These are phyloP conservation scores for Aspergillus luchuensis DNA, from an alignment of 2,329 filamentous ascomycete genomes.

Conservation along the genomic window DNA sequence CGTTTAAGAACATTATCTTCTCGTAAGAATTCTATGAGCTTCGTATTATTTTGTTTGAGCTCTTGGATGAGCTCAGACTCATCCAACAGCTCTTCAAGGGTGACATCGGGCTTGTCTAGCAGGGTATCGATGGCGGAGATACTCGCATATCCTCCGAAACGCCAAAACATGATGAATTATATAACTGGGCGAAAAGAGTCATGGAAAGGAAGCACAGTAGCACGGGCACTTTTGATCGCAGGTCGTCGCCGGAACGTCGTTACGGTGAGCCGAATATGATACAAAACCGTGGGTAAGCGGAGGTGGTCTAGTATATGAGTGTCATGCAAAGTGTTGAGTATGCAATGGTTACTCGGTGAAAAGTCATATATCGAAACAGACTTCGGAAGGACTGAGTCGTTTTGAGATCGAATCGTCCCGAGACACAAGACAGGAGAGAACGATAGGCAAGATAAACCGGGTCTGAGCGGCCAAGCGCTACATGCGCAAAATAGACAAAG, in stretches of 20 bases:
- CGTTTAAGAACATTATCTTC: conserved; percentile 82
- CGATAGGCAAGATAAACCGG: conserved; percentile 24
- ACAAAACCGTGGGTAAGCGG: conserved; percentile 22
- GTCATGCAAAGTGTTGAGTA: conserved; percentile 17
- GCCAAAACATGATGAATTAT: conserved; percentile 90
- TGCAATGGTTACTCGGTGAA: neutral
- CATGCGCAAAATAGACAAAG: conserved; percentile 6
- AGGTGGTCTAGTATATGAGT: conserved; percentile 18
- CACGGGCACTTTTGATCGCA: conserved; percentile 22
- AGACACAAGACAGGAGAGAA: conserved; percentile 11
- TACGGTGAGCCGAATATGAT: conserved; percentile 31
- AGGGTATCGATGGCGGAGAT: conserved; percentile 95
- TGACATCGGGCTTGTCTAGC: conserved; percentile 92
- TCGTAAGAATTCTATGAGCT: conserved; percentile 92
- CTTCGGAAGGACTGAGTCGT: conserved; percentile 11
- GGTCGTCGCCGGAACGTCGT: conserved; percentile 30
- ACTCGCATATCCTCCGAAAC: conserved; percentile 98
- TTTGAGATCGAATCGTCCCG: conserved; percentile 15
- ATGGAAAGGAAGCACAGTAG: conserved; percentile 35
- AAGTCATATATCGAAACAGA: neutral
- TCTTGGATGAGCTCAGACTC: conserved; percentile 96
- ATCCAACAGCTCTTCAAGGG: conserved; percentile 91
- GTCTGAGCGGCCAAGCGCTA: conserved; percentile 34
- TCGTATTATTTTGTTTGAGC: conserved; percentile 96
- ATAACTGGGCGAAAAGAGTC: conserved; percentile 37